Conservation (phyloP, 1,139 yeast species). For the Suhomyces maxii region DNA sequence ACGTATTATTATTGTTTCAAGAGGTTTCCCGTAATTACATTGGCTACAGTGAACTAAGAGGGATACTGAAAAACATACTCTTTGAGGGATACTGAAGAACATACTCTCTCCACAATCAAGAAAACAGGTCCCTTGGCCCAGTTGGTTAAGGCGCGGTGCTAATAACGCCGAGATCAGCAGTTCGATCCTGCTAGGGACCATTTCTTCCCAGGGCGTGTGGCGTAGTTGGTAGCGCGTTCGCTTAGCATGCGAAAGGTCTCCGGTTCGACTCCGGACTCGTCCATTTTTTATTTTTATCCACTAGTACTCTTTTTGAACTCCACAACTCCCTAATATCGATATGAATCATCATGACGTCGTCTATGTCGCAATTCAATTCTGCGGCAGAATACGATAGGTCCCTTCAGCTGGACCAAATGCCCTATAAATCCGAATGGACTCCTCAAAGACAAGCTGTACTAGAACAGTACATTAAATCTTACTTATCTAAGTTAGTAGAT, state of each 20-base stretch:
- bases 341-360: conserved; percentile 1
- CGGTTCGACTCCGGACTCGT: conserved; percentile 91
- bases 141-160: conserved; percentile 29
- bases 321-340: neutral
- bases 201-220: conserved; percentile 67
- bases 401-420: conserved; percentile 22
- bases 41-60: no score
- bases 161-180: conserved; percentile 33
- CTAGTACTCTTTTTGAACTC: conserved; percentile 4
- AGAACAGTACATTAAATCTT: conserved; percentile 16
- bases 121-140: conserved; percentile 17
- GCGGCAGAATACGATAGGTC: neutral
- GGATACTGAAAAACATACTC: no score
- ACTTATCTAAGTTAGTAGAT: conserved; percentile 11
- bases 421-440: conserved; percentile 19
- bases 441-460: conserved; percentile 18
- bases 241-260: conserved; percentile 89
- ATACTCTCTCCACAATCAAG: no score
- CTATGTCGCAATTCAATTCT: neutral
- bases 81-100: no score
- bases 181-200: conserved; percentile 32
- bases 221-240: conserved; percentile 92
- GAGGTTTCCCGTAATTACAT: no score
- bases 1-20: no score
- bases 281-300: conserved; percentile 40